Evolutionary conservation across 345 rosid species (phyloP), one percentile per base, ranked within the genome.

Genomic region (Euphorbia pulcherrima): DNA sequence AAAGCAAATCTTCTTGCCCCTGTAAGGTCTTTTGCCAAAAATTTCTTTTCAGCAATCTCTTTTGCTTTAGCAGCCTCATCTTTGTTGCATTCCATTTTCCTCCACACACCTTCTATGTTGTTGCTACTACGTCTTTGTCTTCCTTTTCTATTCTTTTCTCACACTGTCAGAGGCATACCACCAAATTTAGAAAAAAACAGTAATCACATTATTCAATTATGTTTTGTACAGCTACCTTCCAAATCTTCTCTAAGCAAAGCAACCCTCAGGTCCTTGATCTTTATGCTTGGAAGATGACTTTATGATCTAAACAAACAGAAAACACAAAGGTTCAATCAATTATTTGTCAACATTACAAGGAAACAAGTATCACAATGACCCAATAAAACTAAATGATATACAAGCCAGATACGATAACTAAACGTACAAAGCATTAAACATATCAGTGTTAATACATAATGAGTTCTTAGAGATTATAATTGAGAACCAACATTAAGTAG

Each of bases 61-160:
- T 83, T 89, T 12, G 98, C 97, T 77, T 89, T 84, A 69, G 75
- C 60, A 33, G 98, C 97, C 78, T 90, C 98, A 30, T 90, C 98
- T 80, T 77, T 89, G 64, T 90, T 93, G 79, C 98, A 93, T 72
- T 93, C 98, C 96, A 93, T 90, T 29, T 59, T 30, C 46, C 63
- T 55, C 48, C 3, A 63, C 21, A 57, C 26, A 44, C 64, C 44
- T 29, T 44, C 52, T 47, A 8, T n/a, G 44, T 30, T 27, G 11
- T n/a, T 28, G 14, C 56, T 27, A 6, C 28, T 28, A 12, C 56
- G 28, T 41, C 50, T 63, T 64, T 46, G 18, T 11, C 29, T 41
- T 13, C n/a, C 26, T 44, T 59, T 16, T 23, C 17, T 62, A 5
- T 10, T 40, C n/a, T 26, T 40, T 61, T 35, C 26, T 17, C 51